Base-by-base conservation (phyloP, 2,329 filamentous ascomycete species). In the Calonectria pteridis region DNA sequence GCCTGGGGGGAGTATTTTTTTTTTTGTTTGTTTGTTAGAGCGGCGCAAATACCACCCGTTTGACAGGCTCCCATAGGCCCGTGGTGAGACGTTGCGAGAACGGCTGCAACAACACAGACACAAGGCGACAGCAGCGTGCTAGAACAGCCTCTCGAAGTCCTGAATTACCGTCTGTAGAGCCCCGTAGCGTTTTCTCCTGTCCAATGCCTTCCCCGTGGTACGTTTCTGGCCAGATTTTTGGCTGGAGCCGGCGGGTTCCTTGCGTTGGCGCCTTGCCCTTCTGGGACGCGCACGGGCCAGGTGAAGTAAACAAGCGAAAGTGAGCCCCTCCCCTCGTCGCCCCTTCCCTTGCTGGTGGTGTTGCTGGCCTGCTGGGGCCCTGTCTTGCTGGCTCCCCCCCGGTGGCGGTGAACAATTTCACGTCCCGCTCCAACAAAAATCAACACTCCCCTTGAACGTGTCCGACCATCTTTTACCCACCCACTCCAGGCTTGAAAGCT, bases 361-460 rank as follows among this genome's bases (percentile, higher is more conserved):
- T 49, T 67, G 58, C 49, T 72, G 69, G 53, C 67, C 43, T 62
- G 23, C 55, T 29, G 35, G 55, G 55, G 35, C 55, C 55, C 33
- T 62, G 55, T 35, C 28, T 64, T 64, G 59, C 59, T 64, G 40
- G 59, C 59, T 49, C 59, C 59, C 59, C 35, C 74, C 77, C 77
- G 37, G 77, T 84, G 81, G 83, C 83, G 83, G 83, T 84, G 83
- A 84, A 83, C 77, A 81, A 81, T 81, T 81, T 81, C 78, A 76
- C 74, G 72, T 73, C 74, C 76, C 73, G 74, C 77, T 77, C 74
- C 69, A 80, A 82, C 81, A 83, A 84, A 84, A 84, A 84, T 84
- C 83, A 84, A 82, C 81, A 84, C 78, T 78, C 77, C 78, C 69
- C 73, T 73, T 69, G 69, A 75, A 74, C 75, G 76, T 75, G 75